Evolutionary conservation across 768 basidiomycete species (phyloP).

Genomic region (Rhizopogon vulgaris): DNA sequence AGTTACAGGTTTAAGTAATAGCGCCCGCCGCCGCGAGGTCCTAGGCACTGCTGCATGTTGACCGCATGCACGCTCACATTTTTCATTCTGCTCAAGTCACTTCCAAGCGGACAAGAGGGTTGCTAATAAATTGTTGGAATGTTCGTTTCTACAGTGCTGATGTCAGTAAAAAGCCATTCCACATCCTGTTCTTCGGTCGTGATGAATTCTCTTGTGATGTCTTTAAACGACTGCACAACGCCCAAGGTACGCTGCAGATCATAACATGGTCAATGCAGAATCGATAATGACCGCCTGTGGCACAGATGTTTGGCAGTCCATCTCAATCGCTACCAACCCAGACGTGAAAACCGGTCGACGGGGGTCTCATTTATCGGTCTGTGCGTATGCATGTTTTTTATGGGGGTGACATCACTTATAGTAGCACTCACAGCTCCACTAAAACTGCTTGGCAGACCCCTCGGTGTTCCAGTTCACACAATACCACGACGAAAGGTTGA

Average conservation of each 20-base stretch:
- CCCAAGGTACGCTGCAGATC: constrained; percentile 44
- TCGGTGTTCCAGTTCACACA: constrained; percentile 47
- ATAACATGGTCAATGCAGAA: constrained; percentile 1
- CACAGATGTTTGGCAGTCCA: constrained; percentile 70
- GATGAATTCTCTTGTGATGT: constrained; percentile 83
- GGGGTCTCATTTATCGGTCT: constrained; percentile 47
- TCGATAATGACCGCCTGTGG: constrained; percentile 7
- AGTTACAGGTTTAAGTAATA: too few species aligned
- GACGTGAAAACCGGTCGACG: constrained; percentile 61
- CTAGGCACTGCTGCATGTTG: too few species aligned
- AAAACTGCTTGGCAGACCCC: constrained; percentile 47
- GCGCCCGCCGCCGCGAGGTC: too few species aligned
- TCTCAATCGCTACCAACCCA: constrained; percentile 68
- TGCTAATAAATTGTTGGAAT: not conserved
- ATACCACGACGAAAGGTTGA: constrained; percentile 56
- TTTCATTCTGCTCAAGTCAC: not conserved
- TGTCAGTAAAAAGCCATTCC: constrained; percentile 35
- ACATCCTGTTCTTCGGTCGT: constrained; percentile 84
- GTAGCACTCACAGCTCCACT: constrained; percentile 54
- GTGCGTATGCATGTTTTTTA: constrained; percentile 26
- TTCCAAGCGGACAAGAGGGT: not conserved
- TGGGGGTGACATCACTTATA: not conserved
- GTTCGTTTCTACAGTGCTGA: not conserved
- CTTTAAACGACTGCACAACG: constrained; percentile 55
- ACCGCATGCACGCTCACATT: not conserved